phyloP scores from a whole-genome alignment of 2,329 filamentous ascomycete species.

The Pseudofabraea citricarpa region DNA sequence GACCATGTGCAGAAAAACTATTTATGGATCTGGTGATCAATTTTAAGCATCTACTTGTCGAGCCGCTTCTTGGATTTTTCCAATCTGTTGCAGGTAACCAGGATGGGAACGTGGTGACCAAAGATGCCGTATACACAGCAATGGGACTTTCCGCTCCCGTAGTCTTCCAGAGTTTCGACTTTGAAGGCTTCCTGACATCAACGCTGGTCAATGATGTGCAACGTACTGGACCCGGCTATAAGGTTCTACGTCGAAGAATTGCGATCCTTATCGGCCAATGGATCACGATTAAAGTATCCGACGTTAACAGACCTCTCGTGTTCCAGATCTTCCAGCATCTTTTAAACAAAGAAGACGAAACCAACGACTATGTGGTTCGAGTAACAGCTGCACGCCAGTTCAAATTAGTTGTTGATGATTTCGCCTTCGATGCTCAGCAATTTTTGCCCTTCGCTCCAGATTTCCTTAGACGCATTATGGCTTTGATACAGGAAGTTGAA shows the following conservation, averaged over 20 bases:
- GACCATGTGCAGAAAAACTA: slow-evolving; percentile 88
- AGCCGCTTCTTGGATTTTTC: slow-evolving; percentile 80
- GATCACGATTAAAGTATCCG: slow-evolving; percentile 72
- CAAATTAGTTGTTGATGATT: slow-evolving; percentile 75
- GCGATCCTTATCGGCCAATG: slow-evolving; percentile 87
- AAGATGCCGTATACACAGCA: slow-evolving; percentile 92
- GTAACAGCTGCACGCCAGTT: slow-evolving; percentile 87
- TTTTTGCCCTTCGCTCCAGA: slow-evolving; percentile 76
- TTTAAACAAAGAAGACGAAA: slow-evolving; percentile 67
- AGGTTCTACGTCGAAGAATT: slow-evolving; percentile 80
- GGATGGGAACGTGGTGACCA: slow-evolving; percentile 66
- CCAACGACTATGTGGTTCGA: slow-evolving; percentile 88
- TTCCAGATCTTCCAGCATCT: slow-evolving; percentile 90
- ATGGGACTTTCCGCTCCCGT: slow-evolving; percentile 81
- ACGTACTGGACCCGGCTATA: slow-evolving; percentile 55
- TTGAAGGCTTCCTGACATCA: slow-evolving; percentile 71
- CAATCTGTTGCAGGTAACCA: slow-evolving; percentile 64
- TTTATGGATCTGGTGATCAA: slow-evolving; percentile 88
- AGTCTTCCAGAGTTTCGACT: slow-evolving; percentile 71
- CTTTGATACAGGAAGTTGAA: slow-evolving; percentile 73
- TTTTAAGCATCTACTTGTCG: slow-evolving; percentile 76
- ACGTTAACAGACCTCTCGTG: slow-evolving; percentile 64
- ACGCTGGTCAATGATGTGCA: slow-evolving; percentile 79
- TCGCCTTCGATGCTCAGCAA: slow-evolving; percentile 67
- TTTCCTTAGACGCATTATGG: slow-evolving; percentile 68